Conservation (phyloP, 768 basidiomycete genomes). For the Rhizopogon vinicolor region DNA sequence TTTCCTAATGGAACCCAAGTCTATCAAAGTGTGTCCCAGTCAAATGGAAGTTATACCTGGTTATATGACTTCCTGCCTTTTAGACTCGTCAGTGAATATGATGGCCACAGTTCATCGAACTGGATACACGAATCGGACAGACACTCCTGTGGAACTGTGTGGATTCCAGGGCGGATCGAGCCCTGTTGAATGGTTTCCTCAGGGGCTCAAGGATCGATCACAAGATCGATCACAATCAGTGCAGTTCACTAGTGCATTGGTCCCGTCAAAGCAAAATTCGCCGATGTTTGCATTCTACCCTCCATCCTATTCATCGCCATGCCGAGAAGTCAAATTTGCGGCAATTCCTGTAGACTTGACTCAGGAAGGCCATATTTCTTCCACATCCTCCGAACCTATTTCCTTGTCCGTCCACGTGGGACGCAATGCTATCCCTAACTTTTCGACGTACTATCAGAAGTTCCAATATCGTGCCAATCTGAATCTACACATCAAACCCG, state of each 20-base stretch:
- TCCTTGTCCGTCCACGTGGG: background rate
- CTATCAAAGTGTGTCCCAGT: background rate
- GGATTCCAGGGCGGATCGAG: too few species aligned
- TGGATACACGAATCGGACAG: slow-evolving; percentile 8
- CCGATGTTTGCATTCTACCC: too few species aligned
- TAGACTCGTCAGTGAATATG: background rate
- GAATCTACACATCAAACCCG: background rate
- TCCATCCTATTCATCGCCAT: background rate
- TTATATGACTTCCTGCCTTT: background rate
- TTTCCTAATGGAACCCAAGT: background rate
- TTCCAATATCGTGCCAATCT: background rate
- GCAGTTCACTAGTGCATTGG: background rate
- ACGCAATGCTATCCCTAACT: background rate
- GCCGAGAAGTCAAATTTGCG: slow-evolving; percentile 5
- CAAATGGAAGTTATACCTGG: background rate
- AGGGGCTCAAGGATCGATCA: background rate
- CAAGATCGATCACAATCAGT: background rate
- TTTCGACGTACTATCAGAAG: background rate
- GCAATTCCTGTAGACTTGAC: background rate
- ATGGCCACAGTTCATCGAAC: slow-evolving; percentile 8
- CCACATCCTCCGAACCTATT: background rate
- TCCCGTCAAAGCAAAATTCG: background rate
- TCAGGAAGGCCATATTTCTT: background rate
- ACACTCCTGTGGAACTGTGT: background rate
- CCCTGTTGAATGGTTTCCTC: slow-evolving; percentile 6